Conservation (phyloP, 345 rosid species). For the Corchorus capsularis region DNA sequence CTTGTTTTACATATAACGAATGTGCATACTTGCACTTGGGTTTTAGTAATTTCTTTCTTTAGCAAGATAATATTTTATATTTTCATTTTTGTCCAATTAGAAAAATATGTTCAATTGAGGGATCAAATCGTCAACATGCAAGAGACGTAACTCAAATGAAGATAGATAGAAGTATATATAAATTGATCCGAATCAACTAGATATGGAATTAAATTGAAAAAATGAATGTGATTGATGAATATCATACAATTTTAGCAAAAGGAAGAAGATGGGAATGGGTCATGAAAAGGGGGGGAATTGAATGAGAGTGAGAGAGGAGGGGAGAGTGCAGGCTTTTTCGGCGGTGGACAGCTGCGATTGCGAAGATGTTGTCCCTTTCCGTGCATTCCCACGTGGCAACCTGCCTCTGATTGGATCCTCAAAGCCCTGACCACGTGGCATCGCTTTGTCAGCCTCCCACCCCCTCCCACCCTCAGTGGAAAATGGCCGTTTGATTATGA, state of each 20-base stretch:
- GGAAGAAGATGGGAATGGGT: neutral
- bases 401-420: conserved; percentile 32
- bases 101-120: no score
- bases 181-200: no score
- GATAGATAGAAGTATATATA: no score
- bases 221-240: neutral
- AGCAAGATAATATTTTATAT: no score
- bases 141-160: no score
- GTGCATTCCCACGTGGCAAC: conserved; percentile 40
- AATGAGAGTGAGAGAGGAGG: neutral
- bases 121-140: no score
- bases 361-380: conserved; percentile 29
- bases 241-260: neutral
- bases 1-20: neutral
- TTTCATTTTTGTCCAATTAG: no score
- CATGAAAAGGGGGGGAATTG: neutral
- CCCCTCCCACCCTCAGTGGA: conserved; percentile 19
- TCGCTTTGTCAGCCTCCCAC: conserved; percentile 17
- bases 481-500: conserved; percentile 44
- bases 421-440: conserved; percentile 36
- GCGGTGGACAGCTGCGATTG: conserved; percentile 29
- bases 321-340: conserved; percentile 34
- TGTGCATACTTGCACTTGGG: no score
- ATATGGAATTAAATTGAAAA: no score
- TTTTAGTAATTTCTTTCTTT: no score